Percentiles rank a stretch among this genome's conserved stretches.
Evolutionary conservation across 257 asterid genomes (phyloP).

Genomic region (Rehmannia glutinosa): DNA sequence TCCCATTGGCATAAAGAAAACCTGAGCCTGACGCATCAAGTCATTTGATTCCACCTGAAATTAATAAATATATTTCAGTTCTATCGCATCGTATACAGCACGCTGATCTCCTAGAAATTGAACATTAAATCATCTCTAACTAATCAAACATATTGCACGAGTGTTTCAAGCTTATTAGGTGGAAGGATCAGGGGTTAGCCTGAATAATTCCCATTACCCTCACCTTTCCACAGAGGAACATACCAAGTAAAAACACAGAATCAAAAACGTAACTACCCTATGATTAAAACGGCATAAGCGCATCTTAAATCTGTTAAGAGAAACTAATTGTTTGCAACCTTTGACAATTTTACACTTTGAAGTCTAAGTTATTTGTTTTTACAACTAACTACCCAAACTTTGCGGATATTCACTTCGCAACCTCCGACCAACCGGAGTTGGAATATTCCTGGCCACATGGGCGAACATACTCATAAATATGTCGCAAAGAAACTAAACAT

Average conservation of each 20-base stretch:
- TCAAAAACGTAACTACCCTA: not conserved
- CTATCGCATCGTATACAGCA: not conserved
- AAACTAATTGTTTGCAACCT: no score
- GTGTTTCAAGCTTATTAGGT: not conserved
- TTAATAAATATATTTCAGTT: constrained; percentile 11
- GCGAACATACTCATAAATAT: no score
- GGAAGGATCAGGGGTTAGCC: not conserved
- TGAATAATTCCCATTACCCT: not conserved
- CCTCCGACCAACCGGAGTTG: no score
- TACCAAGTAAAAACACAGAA: not conserved
- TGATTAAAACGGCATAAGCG: not conserved
- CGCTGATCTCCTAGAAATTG: not conserved
- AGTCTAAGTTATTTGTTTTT: no score
- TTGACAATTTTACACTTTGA: no score
- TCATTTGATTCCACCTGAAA: constrained; percentile 80
- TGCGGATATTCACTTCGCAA: no score
- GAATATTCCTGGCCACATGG: no score
- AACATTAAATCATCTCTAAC: not conserved
- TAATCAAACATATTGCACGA: not conserved
- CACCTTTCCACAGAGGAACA: not conserved
- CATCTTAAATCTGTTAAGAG: no score
- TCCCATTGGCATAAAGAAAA: constrained; percentile 89
- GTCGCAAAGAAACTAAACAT: not conserved
- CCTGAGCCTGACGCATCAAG: constrained; percentile 78
- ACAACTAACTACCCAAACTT: no score